Evolutionary conservation across 2,329 filamentous ascomycete species (phyloP).

Genomic region (Calonectria leucothoes): DNA sequence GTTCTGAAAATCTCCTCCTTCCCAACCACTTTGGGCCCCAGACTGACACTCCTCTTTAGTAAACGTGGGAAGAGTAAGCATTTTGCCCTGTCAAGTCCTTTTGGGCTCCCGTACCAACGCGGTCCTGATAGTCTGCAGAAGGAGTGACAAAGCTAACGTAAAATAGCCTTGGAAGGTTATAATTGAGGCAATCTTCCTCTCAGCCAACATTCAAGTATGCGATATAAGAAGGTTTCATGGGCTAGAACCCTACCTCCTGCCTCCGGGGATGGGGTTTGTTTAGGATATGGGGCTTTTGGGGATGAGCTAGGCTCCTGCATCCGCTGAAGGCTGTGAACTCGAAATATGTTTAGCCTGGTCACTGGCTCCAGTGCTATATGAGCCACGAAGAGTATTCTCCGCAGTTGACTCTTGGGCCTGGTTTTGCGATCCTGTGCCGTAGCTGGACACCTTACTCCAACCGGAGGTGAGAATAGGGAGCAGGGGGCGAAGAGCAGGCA

Average conservation of each 20-base stretch:
- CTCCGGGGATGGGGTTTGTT: neutral
- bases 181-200: neutral
- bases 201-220: neutral
- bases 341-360: no score
- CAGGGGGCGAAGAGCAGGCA: neutral
- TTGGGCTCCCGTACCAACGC: neutral
- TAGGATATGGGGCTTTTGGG: neutral
- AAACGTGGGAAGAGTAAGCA: neutral
- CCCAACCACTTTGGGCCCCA: neutral
- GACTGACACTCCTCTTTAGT: neutral
- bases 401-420: neutral
- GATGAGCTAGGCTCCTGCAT: neutral
- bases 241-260: neutral
- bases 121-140: neutral
- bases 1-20: neutral
- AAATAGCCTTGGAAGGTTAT: neutral
- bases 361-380: neutral
- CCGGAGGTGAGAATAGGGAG: neutral
- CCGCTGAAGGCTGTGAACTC: no score
- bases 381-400: neutral
- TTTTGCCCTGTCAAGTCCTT: no score
- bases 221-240: neutral
- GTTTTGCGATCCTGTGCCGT: neutral
- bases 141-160: neutral
- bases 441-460: neutral